Percentiles rank a stretch among this genome's conserved stretches.
phyloP scores from a whole-genome alignment of 1,284 basidiomycete genomes.

The Gymnopus androsaceus region DNA sequence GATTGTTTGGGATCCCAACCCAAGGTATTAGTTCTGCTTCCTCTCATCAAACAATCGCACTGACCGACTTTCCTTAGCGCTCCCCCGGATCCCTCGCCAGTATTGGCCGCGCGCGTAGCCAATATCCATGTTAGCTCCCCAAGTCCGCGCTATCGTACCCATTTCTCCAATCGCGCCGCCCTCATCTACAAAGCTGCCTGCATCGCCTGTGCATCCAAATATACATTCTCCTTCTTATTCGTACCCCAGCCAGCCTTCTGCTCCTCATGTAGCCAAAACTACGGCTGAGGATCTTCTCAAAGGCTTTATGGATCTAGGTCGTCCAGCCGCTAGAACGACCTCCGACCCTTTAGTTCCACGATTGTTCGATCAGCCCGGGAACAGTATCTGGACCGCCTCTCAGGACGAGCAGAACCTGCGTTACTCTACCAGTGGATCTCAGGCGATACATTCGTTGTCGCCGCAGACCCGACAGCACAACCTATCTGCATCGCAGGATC shows the following conservation, averaged over 20 bases:
- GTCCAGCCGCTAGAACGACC: conserved; percentile 36
- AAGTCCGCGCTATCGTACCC: conserved; percentile 18
- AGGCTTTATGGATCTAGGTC: conserved; percentile 41
- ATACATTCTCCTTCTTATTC: no score
- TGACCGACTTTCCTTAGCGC: conserved; percentile 14
- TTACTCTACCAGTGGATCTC: conserved; percentile 26
- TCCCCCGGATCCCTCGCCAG: conserved; percentile 18
- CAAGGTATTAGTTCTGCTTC: conserved; percentile 10
- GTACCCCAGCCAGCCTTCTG: background rate
- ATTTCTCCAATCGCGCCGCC: conserved; percentile 12
- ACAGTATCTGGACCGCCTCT: conserved; percentile 59
- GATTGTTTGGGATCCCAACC: conserved; percentile 68
- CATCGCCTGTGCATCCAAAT: background rate
- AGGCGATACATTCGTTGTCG: background rate
- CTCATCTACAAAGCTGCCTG: conserved; percentile 8
- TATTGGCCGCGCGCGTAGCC: conserved; percentile 4
- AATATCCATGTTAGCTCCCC: conserved; percentile 5
- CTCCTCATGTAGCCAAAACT: conserved; percentile 18
- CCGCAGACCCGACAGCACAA: conserved; percentile 28
- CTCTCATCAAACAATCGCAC: background rate
- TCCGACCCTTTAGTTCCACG: conserved; percentile 30
- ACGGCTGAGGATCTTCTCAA: conserved; percentile 27
- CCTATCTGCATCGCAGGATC: conserved; percentile 26
- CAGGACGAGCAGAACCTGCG: conserved; percentile 44
- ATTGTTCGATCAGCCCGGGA: conserved; percentile 40